Conservation (phyloP, 176 grass and related monocot genomes). For the Saccharum spontaneum region DNA sequence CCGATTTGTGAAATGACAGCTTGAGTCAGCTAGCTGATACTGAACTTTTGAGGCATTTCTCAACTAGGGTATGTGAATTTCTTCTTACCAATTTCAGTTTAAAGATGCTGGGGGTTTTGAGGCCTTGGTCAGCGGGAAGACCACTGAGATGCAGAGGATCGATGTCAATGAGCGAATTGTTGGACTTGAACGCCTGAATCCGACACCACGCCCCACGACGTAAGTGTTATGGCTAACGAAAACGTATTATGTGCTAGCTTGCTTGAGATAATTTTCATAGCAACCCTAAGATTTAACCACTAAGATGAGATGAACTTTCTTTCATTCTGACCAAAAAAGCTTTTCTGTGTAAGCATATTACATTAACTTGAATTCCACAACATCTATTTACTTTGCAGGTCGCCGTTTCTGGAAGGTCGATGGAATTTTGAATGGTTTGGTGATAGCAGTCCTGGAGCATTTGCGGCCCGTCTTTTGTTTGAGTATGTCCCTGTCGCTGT, state of each 20-base stretch:
- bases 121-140: conserved; percentile 70
- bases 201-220: conserved; percentile 82
- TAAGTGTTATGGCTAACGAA: conserved; percentile 24
- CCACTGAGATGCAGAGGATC: conserved; percentile 89
- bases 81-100: conserved; percentile 61
- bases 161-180: conserved; percentile 92
- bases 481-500: conserved; percentile 67
- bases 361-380: background rate
- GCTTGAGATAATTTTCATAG: background rate
- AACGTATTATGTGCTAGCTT: background rate
- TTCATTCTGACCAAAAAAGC: background rate
- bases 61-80: background rate
- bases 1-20: background rate
- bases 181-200: conserved; percentile 85
- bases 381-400: conserved; percentile 51
- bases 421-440: conserved; percentile 98
- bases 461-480: conserved; percentile 70
- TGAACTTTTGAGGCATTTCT: conserved; percentile 7
- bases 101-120: conserved; percentile 90
- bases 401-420: conserved; percentile 86
- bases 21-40: background rate
- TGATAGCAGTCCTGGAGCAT: conserved; percentile 80
- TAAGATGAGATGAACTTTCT: background rate
- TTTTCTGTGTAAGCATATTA: background rate
- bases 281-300: background rate